Evolutionary conservation across 2,329 filamentous ascomycete genomes (phyloP).

Genomic region (Zymoseptoria passerinii): DNA sequence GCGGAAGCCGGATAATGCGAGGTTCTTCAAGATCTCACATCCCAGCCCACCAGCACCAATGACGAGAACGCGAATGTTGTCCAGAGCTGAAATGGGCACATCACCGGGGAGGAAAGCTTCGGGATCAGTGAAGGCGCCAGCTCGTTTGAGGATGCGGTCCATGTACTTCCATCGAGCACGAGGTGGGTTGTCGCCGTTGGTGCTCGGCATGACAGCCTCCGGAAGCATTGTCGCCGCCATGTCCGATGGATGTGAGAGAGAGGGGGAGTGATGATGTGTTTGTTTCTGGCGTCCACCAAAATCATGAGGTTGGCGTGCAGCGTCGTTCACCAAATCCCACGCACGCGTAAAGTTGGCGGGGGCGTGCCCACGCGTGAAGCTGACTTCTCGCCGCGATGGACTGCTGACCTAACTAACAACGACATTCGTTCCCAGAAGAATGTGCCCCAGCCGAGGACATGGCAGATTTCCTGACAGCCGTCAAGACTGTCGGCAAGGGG

Average conservation of each 20-base stretch:
- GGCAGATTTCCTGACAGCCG: conserved; percentile 42
- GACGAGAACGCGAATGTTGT: conserved; percentile 52
- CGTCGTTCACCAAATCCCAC: too few relatives aligned
- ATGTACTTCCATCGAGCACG: conserved; percentile 58
- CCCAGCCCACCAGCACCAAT: conserved; percentile 91
- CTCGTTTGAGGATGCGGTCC: conserved; percentile 66
- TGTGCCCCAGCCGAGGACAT: conserved; percentile 31
- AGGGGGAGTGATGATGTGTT: not conserved
- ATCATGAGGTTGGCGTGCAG: too few relatives aligned
- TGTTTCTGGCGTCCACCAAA: too few relatives aligned
- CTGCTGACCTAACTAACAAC: not conserved
- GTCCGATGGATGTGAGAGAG: not conserved
- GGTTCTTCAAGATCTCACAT: conserved; percentile 93
- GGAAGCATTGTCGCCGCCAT: conserved; percentile 20
- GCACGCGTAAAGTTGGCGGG: too few relatives aligned
- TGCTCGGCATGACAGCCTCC: conserved; percentile 7
- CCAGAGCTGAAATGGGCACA: conserved; percentile 49
- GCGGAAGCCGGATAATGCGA: conserved; percentile 90
- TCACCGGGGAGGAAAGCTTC: conserved; percentile 36
- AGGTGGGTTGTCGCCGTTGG: conserved; percentile 37
- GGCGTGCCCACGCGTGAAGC: too few relatives aligned
- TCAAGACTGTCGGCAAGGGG: conserved; percentile 31
- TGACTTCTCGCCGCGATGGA: not conserved
- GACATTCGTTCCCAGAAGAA: conserved; percentile 3
- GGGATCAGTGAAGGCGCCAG: conserved; percentile 73